Percentiles rank a stretch among this genome's conserved stretches.
Evolutionary conservation across 1,139 yeast species (phyloP).

Genomic region (Saccharomyces hybrid): DNA sequence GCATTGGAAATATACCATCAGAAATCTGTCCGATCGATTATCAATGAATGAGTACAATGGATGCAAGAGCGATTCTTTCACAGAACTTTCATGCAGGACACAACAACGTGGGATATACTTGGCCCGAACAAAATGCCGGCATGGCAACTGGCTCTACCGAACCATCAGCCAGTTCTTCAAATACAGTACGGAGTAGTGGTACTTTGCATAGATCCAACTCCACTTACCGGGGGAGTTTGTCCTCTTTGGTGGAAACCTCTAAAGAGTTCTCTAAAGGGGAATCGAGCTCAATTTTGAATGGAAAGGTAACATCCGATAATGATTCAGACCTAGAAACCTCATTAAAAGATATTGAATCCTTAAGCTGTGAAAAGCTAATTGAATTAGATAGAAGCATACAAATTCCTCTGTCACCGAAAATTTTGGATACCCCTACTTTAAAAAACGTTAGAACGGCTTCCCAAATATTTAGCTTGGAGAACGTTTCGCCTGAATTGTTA

Average conservation of each 20-base stretch:
- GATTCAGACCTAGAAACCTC: constrained; percentile 11
- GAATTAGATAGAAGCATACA: constrained; percentile 21
- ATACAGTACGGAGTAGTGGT: background rate
- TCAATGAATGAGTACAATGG: background rate
- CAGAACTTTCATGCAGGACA: constrained; percentile 15
- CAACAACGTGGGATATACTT: constrained; percentile 10
- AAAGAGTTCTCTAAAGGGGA: background rate
- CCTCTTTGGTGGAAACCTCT: background rate
- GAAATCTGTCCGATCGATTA: constrained; percentile 6
- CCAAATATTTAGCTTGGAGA: constrained; percentile 13
- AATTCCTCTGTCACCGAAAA: constrained; percentile 16
- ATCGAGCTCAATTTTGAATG: background rate
- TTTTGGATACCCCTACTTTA: constrained; percentile 8
- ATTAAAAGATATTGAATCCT: constrained; percentile 18
- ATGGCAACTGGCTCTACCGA: background rate
- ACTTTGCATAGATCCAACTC: background rate
- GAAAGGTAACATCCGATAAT: background rate
- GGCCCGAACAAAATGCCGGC: constrained; percentile 5
- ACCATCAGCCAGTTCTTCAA: background rate
- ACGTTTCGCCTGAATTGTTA: constrained; percentile 7
- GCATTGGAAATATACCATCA: constrained; percentile 16
- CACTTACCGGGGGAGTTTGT: background rate
- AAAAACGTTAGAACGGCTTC: constrained; percentile 13
- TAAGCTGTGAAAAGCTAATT: constrained; percentile 22
- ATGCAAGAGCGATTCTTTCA: background rate